Conservation (phyloP, 108 stramenopile genomes). For the Licmophora abbreviata region DNA sequence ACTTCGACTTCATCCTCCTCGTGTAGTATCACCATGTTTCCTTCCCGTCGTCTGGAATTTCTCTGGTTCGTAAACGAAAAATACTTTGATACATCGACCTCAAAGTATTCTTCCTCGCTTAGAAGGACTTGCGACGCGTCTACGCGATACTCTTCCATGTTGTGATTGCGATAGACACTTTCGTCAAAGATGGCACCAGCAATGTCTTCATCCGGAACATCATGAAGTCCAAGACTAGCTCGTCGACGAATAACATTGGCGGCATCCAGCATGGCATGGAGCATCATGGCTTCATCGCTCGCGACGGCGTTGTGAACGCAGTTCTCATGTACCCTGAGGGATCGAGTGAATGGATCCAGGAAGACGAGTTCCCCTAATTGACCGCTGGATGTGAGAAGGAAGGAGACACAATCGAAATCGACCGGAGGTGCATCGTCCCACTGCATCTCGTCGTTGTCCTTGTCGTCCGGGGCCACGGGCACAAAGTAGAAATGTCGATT, state of each 20-base stretch:
- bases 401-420: slow-evolving; percentile 48
- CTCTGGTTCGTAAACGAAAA: slow-evolving; percentile 17
- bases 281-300: slow-evolving; percentile 22
- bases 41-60: background rate
- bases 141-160: slow-evolving; percentile 12
- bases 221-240: slow-evolving; percentile 2
- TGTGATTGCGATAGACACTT: slow-evolving; percentile 3
- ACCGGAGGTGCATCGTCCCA: slow-evolving; percentile 40
- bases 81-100: slow-evolving; percentile 34
- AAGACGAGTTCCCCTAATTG: slow-evolving; percentile 32
- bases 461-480: slow-evolving; percentile 33
- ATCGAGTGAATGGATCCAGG: slow-evolving; percentile 51
- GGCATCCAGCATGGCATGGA: slow-evolving; percentile 22
- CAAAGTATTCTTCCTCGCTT: slow-evolving; percentile 28
- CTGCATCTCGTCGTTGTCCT: slow-evolving; percentile 8
- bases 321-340: slow-evolving; percentile 23
- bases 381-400: slow-evolving; percentile 26
- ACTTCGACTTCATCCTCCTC: slow-evolving; percentile 33
- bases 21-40: background rate
- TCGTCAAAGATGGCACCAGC: slow-evolving; percentile 25
- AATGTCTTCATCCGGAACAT: slow-evolving; percentile 17
- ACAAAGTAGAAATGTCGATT: slow-evolving; percentile 42
- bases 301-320: slow-evolving; percentile 20
- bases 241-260: slow-evolving; percentile 3
- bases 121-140: slow-evolving; percentile 25